Percentiles rank a stretch among this genome's conserved stretches.
These are phyloP conservation scores for Mentha longifolia DNA, from an alignment of 257 asterid genomes.

Conservation along the genomic window DNA sequence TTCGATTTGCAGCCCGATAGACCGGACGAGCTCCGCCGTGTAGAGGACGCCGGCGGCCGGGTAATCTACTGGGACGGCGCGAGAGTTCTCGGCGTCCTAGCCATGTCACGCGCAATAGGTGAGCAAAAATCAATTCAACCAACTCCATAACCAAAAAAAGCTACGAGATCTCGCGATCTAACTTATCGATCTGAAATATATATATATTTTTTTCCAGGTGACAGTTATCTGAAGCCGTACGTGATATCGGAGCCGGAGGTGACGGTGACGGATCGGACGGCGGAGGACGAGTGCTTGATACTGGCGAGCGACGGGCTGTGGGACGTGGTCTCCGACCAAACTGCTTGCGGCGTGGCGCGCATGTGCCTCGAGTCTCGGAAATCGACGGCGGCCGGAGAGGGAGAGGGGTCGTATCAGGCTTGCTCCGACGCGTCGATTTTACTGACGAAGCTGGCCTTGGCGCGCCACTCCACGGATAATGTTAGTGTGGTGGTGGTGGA, in stretches of 20 bases:
- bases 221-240: constrained; percentile 77
- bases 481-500: constrained; percentile 88
- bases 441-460: constrained; percentile 80
- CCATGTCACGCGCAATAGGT: constrained; percentile 86
- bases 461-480: constrained; percentile 74
- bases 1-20: constrained; percentile 69
- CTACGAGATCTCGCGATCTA: not conserved
- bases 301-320: constrained; percentile 84
- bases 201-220: constrained; percentile 25
- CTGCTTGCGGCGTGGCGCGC: constrained; percentile 88
- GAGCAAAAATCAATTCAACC: not conserved
- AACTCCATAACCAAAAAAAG: not conserved
- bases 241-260: constrained; percentile 89
- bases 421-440: constrained; percentile 87
- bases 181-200: not conserved
- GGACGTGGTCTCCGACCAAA: constrained; percentile 88
- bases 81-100: constrained; percentile 75
- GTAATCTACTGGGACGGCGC: constrained; percentile 89
- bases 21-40: constrained; percentile 79
- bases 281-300: constrained; percentile 72
- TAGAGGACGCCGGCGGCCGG: constrained; percentile 86
- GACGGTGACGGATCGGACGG: constrained; percentile 57
- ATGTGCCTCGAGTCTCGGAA: constrained; percentile 66
- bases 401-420: constrained; percentile 59
- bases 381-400: constrained; percentile 42